These are phyloP conservation scores for Skeletonema costatum DNA, from an alignment of 108 stramenopile genomes.

Conservation along the genomic window DNA sequence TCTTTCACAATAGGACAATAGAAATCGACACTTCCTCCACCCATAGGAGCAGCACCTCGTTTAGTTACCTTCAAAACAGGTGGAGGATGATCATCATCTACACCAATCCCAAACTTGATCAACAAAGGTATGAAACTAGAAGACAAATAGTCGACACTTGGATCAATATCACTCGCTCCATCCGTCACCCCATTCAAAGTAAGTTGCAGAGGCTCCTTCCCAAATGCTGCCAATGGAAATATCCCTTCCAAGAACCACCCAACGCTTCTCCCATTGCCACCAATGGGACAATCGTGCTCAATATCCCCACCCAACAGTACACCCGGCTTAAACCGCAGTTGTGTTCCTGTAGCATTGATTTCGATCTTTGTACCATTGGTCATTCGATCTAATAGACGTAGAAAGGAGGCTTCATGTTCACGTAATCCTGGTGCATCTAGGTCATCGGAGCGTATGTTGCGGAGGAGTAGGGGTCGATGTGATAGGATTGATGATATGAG, in stretches of 20 bases:
- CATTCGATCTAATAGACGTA: constrained; percentile 91
- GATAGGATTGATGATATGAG: constrained; percentile 75
- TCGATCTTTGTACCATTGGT: constrained; percentile 96
- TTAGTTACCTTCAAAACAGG: constrained; percentile 58
- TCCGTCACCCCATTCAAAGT: constrained; percentile 84
- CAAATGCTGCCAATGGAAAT: constrained; percentile 94
- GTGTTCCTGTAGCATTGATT: constrained; percentile 98
- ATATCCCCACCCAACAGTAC: constrained; percentile 89
- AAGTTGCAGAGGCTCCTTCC: constrained; percentile 85
- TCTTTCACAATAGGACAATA: constrained; percentile 89
- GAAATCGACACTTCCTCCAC: constrained; percentile 86
- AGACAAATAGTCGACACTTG: constrained; percentile 86
- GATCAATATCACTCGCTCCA: constrained; percentile 70
- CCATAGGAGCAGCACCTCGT: constrained; percentile 84
- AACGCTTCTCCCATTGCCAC: constrained; percentile 55
- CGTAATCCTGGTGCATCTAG: constrained; percentile 79
- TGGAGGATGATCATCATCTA: constrained; percentile 50
- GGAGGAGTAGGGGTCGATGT: constrained; percentile 79
- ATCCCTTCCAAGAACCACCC: constrained; percentile 99
- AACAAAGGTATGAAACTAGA: constrained; percentile 84
- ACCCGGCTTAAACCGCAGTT: constrained; percentile 92
- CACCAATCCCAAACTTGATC: constrained; percentile 89
- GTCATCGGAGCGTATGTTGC: constrained; percentile 86
- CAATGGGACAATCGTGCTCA: constrained; percentile 85
- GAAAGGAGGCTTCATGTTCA: constrained; percentile 86